A percentile compares a stretch with the other conserved stretches of the same genome.
Conservation (phyloP, 116 monocot species). For the Trichopus zeylanicus region DNA sequence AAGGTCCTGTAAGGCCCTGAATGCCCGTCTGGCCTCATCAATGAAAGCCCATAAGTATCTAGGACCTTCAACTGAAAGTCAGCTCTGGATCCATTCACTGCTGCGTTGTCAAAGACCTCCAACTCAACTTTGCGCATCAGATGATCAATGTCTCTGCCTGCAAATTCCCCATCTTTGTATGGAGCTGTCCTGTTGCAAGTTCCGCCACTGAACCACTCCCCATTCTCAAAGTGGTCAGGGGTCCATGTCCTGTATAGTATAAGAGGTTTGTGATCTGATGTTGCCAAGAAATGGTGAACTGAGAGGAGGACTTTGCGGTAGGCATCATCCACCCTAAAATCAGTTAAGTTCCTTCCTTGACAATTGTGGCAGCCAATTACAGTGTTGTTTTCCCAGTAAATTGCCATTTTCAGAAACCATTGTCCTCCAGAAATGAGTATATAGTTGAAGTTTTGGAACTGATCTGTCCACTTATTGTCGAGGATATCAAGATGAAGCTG, state of each 20-base stretch:
- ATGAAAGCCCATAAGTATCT: conserved; percentile 39
- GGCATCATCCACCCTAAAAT: too few species aligned
- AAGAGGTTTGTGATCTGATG: conserved; percentile 29
- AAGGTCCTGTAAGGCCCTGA: conserved; percentile 23
- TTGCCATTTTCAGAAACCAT: conserved; percentile 63
- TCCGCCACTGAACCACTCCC: conserved; percentile 64
- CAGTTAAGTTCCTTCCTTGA: too few species aligned
- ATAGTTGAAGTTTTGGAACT: conserved; percentile 37
- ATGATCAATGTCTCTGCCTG: conserved; percentile 31
- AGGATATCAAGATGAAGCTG: conserved; percentile 57
- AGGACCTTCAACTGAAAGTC: conserved; percentile 25
- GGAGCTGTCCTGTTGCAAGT: conserved; percentile 49
- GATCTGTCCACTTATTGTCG: conserved; percentile 38
- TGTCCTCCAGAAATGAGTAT: conserved; percentile 56
- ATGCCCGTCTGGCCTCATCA: conserved; percentile 34
- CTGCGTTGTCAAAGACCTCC: conserved; percentile 33
- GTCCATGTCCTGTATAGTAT: conserved; percentile 55
- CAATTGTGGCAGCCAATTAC: conserved; percentile 62
- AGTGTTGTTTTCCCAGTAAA: conserved; percentile 43
- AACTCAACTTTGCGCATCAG: conserved; percentile 39
- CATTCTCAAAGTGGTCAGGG: conserved; percentile 57
- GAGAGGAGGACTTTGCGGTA: conserved; percentile 26
- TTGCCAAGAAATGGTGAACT: conserved; percentile 21
- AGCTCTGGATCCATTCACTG: not conserved
- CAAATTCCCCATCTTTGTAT: conserved; percentile 39